A percentile compares a stretch with the other conserved stretches of the same genome.
Evolutionary conservation across 306 rosid species (phyloP).

Genomic region (Morella rubra): DNA sequence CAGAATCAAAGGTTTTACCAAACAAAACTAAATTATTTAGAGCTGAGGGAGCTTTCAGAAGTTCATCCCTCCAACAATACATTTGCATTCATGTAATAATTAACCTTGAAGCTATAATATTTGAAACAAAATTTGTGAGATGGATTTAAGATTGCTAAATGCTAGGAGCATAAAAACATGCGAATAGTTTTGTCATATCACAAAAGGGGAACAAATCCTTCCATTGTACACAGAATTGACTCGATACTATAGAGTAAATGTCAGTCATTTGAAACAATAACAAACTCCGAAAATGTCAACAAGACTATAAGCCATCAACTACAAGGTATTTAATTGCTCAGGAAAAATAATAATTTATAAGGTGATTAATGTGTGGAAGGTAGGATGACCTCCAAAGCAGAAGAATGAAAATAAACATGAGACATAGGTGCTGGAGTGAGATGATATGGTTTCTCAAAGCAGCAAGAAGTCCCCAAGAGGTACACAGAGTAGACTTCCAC

Average conservation of each 20-base stretch:
- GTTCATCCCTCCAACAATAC: conserved; percentile 1
- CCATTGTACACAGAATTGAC: not conserved
- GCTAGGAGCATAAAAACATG: not conserved
- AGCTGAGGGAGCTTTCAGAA: not conserved
- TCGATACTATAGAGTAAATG: no score
- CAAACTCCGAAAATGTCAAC: no score
- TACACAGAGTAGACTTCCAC: not conserved
- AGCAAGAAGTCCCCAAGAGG: not conserved
- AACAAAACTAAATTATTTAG: not conserved
- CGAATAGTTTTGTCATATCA: not conserved
- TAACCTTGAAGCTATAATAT: not conserved
- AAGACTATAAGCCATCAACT: no score
- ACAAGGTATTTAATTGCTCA: no score
- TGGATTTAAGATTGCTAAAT: not conserved
- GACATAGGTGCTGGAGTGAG: not conserved
- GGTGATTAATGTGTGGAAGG: not conserved
- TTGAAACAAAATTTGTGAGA: not conserved
- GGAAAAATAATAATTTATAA: not conserved
- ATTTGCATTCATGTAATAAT: not conserved
- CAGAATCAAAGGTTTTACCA: conserved; percentile 22
- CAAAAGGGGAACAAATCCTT: not conserved
- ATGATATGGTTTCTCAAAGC: not conserved
- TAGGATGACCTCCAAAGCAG: not conserved
- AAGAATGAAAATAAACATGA: not conserved
- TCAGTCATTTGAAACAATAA: not conserved